These are phyloP conservation scores for Tulasnella sp. DNA, from an alignment of 768 basidiomycete genomes.

Conservation along the genomic window DNA sequence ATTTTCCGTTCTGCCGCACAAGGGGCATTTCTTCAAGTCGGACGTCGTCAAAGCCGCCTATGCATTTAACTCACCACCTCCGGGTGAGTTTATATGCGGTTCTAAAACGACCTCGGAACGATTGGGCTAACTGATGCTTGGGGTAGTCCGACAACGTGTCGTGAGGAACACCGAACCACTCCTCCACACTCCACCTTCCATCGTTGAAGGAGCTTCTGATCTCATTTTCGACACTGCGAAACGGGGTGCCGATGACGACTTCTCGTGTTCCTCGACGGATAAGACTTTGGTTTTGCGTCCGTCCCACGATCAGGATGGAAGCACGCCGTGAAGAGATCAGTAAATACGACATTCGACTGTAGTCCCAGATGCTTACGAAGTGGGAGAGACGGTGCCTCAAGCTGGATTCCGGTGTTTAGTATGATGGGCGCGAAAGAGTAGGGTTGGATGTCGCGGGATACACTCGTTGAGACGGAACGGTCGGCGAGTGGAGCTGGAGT, in stretches of 20 bases:
- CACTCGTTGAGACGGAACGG: no score
- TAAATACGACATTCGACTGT: no score
- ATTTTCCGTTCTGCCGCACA: slow-evolving; percentile 84
- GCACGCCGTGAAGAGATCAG: slow-evolving; percentile 22
- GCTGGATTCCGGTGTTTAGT: neutral
- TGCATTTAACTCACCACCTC: slow-evolving; percentile 75
- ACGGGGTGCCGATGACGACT: slow-evolving; percentile 77
- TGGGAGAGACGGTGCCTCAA: neutral
- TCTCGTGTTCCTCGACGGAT: slow-evolving; percentile 26
- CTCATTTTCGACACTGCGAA: slow-evolving; percentile 92
- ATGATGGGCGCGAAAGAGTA: neutral
- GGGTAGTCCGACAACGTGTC: neutral
- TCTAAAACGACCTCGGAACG: slow-evolving; percentile 24
- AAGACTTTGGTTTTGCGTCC: slow-evolving; percentile 69
- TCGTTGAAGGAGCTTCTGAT: slow-evolving; percentile 61
- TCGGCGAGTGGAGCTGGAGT: no score
- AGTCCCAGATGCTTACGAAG: neutral
- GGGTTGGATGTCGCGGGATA: neutral
- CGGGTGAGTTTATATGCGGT: slow-evolving; percentile 37
- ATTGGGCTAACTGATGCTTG: neutral
- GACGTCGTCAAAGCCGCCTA: slow-evolving; percentile 77
- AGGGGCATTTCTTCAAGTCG: slow-evolving; percentile 81
- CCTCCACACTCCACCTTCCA: slow-evolving; percentile 49
- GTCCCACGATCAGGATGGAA: slow-evolving; percentile 49
- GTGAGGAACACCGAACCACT: slow-evolving; percentile 17